Base-by-base conservation (phyloP, 257 asterid species). In the Solanum habrochaites region DNA sequence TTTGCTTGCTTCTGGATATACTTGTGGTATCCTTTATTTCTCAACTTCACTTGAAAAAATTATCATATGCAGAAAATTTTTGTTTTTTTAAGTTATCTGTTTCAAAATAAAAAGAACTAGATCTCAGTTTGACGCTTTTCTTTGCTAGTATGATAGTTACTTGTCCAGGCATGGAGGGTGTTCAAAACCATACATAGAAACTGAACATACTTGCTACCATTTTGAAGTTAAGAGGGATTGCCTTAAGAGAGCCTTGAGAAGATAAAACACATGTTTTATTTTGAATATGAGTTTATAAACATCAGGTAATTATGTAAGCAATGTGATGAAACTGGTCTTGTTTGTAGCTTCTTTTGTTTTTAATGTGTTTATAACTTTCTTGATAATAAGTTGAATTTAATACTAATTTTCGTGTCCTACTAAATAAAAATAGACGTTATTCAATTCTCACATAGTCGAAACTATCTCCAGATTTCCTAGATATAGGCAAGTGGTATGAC, bases 131-230 rank as follows among this genome's bases (percentile, higher is more conserved):
- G 93, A 92, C 94, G 83, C 86, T 89, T 91, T 85, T 82, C 84
- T 88, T 89, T 90, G 89, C 88, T 92, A 97, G 99, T 97, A 97
- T 93, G 99, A 95, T 78, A 97, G 99, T 93, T 97, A 91, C 94
- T 91, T 97, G 95, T 96, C 99, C 85, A 94, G 96, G 94, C 99
- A 93, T 89, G 99, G 99, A 87, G 99, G 99, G 27, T 93, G 98
- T n/a, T 97, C 99, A 77, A 97, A 97, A 90, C 99, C 98, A 23
- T 96, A 95, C 91, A 97, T 99, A n/a, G 99, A 97, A 90, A 97
- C 99, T 13, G 99, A 97, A 95, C 92, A 94, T 88, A 96, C 99
- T 40, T 95, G 98, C 92, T 97, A 97, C 92, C 98, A 97, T 90
- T 97, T 97, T 92, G 98, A 97, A 75, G 99, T 97, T 85, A 95